Evolutionary conservation across 2,329 filamentous ascomycete genomes (phyloP).

Genomic region (Bipolaris oryzae): DNA sequence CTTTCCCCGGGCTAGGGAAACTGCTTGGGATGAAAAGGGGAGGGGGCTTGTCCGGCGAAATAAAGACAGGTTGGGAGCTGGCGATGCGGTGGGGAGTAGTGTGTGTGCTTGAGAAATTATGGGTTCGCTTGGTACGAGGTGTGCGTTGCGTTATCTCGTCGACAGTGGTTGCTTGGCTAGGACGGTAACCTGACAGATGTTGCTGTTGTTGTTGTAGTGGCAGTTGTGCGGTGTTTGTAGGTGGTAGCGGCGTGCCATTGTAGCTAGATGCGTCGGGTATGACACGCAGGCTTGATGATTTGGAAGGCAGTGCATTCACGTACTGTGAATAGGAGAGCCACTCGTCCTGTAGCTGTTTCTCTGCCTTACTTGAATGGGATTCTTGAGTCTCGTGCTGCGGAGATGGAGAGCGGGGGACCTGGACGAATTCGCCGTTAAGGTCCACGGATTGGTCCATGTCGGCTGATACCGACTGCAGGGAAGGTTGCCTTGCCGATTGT

Average conservation of each 20-base stretch:
- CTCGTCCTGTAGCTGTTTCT: constrained; percentile 41
- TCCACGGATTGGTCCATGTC: constrained; percentile 20
- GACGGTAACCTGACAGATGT: constrained; percentile 11
- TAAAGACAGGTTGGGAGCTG: constrained; percentile 22
- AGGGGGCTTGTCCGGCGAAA: constrained; percentile 36
- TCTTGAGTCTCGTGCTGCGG: constrained; percentile 29
- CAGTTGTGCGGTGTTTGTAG: neutral
- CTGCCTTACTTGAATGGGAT: constrained; percentile 42
- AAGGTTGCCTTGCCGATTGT: neutral
- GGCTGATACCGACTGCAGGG: constrained; percentile 3
- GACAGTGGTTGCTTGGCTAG: constrained; percentile 45
- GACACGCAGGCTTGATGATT: constrained; percentile 39
- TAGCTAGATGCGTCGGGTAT: constrained; percentile 36
- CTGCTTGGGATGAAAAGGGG: constrained; percentile 43
- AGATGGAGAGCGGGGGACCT: constrained; percentile 32
- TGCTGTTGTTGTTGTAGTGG: neutral
- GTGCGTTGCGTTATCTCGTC: constrained; percentile 36
- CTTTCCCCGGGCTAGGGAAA: constrained; percentile 38
- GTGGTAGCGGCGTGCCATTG: constrained; percentile 27
- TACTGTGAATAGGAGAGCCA: constrained; percentile 44
- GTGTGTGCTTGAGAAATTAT: constrained; percentile 20
- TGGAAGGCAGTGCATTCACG: constrained; percentile 16
- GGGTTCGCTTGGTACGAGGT: constrained; percentile 23
- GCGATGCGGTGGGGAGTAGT: constrained; percentile 32
- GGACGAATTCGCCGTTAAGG: constrained; percentile 27